Base-by-base conservation (phyloP, 2,329 filamentous ascomycete species). In the Dothiorella sarmentorum region DNA sequence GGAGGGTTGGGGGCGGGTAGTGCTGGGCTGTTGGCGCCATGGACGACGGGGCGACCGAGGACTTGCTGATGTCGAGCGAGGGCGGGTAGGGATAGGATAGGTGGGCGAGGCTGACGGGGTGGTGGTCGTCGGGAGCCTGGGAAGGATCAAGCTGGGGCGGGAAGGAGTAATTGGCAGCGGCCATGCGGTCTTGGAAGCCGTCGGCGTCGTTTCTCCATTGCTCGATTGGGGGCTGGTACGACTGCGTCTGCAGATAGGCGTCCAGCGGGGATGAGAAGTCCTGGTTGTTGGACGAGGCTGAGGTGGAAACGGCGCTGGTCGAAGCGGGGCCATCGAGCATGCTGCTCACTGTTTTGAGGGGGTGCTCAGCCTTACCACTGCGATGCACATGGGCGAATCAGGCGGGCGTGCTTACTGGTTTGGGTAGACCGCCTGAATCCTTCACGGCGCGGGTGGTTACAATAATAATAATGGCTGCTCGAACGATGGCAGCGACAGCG, bases 381-480 rank as follows among this genome's bases (percentile, higher is more conserved):
- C 15, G 24, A 4, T 53, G 49, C 5, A 26, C 6, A n/a, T 17
- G 27, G 29, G 55, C 55, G 55, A 44, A 57, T 37, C 55, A 29
- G 42, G 40, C 42, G 55, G 42, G 55, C 10, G 55, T 47, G 55
- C 55, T 57, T 57, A 57, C 55, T 57, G 42, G 53, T 57, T 57
- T 44, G 17, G 53, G 53, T 22, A 37, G 53, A 57, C 40, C 53
- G 42, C 40, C 55, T 44, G 55, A 47, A 57, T 57, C 55, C 55
- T 57, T 57, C 55, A 22, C 31, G 35, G 49, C 49, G 49, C 49
- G 49, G 49, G 35, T 15, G 49, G 33, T 53, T 38, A 38, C 49
- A n/a, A n/a, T n/a, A n/a, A n/a, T n/a, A n/a, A n/a, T n/a, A n/a
- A n/a, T n/a, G n/a, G n/a, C n/a, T n/a, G n/a, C n/a, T n/a, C n/a